Evolutionary conservation across 768 basidiomycete species (phyloP).

Genomic region (Boletellus ananas): DNA sequence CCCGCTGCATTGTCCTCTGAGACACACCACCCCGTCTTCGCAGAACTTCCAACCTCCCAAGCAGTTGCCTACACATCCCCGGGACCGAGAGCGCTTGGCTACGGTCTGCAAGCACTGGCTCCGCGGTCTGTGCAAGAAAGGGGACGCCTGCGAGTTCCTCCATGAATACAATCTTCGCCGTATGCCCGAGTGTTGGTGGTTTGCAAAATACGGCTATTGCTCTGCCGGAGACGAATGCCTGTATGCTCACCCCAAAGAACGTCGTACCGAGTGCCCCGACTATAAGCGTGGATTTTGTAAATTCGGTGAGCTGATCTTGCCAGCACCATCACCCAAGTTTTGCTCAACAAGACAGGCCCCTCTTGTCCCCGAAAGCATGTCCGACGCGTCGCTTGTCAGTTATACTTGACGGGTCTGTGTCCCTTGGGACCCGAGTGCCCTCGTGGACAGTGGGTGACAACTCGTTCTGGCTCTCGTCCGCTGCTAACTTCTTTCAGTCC

Average conservation of each 20-base stretch:
- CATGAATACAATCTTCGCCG: constrained; percentile 97
- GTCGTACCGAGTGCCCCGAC: constrained; percentile 90
- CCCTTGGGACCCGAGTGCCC: constrained; percentile 86
- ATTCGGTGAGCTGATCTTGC: constrained; percentile 55
- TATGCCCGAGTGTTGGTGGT: constrained; percentile 99
- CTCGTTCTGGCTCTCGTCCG: constrained; percentile 3
- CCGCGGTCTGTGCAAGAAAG: constrained; percentile 96
- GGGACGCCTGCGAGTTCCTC: constrained; percentile 95
- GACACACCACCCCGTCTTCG: constrained; percentile 85
- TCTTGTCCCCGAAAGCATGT: constrained; percentile 90
- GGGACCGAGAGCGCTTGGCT: constrained; percentile 76
- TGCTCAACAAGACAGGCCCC: constrained; percentile 54
- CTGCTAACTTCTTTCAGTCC: constrained; percentile 48
- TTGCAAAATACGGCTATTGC: constrained; percentile 95
- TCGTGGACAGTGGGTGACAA: constrained; percentile 73
- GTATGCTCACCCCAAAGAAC: constrained; percentile 92
- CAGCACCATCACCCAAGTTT: constrained; percentile 1
- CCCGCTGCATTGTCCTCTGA: constrained; percentile 85
- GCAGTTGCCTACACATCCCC: constrained; percentile 75
- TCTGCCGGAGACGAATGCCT: constrained; percentile 96
- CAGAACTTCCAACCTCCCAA: constrained; percentile 90
- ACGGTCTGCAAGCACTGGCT: constrained; percentile 99
- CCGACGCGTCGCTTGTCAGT: constrained; percentile 83
- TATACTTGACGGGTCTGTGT: constrained; percentile 91
- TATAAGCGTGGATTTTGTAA: constrained; percentile 96